Conservation (phyloP, 2,329 filamentous ascomycete genomes). For the Parascedosporium putredinis region DNA sequence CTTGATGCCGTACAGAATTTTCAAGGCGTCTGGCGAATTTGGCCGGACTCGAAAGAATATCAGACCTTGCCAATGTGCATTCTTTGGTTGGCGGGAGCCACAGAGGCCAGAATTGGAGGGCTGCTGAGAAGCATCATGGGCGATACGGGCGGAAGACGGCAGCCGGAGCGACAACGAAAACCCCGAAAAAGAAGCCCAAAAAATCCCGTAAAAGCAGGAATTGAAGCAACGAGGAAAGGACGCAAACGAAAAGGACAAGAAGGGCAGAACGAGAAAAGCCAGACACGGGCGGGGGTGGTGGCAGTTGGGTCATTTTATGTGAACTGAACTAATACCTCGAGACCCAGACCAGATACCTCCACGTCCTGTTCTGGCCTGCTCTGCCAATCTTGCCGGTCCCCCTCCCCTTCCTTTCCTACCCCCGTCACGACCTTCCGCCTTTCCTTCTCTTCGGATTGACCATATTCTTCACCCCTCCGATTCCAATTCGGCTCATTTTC, state of each 20-base stretch:
- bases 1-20: no score
- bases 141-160: background rate
- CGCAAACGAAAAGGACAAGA: slow-evolving; percentile 12
- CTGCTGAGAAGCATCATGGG: background rate
- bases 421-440: background rate
- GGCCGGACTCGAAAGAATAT: no score
- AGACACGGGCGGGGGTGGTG: slow-evolving; percentile 20
- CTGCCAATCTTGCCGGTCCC: background rate
- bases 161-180: background rate
- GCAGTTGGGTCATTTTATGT: slow-evolving; percentile 19
- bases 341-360: slow-evolving; percentile 1
- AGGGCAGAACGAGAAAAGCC: no score
- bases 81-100: no score
- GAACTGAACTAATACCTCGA: slow-evolving; percentile 9
- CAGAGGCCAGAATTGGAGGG: background rate
- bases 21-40: no score
- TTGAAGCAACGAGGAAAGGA: slow-evolving; percentile 9
- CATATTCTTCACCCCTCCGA: background rate
- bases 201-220: slow-evolving; percentile 7
- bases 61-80: no score
- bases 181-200: slow-evolving; percentile 2
- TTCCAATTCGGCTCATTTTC: background rate
- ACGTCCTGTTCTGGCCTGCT: background rate
- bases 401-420: background rate
- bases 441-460: background rate